Conservation (phyloP, 2,329 filamentous ascomycete genomes). For the Aspergillus japonicus region DNA sequence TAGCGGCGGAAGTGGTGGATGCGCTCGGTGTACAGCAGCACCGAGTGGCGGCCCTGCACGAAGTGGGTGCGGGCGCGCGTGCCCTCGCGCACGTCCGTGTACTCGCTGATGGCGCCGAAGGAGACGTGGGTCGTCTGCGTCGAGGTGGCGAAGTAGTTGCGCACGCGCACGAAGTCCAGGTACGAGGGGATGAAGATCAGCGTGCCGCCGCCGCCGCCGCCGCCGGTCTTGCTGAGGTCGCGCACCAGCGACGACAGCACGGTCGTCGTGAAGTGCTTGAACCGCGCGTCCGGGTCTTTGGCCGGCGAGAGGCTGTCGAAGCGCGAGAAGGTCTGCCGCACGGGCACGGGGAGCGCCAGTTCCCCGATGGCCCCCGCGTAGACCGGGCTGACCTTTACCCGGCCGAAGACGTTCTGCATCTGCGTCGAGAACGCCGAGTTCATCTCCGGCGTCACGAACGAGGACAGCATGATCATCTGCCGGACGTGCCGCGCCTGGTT, state of each 20-base stretch:
- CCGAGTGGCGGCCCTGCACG: slow-evolving; percentile 72
- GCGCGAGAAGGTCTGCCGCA: slow-evolving; percentile 85
- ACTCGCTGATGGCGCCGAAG: slow-evolving; percentile 87
- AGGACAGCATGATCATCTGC: slow-evolving; percentile 78
- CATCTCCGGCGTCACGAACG: slow-evolving; percentile 85
- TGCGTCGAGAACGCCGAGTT: slow-evolving; percentile 73
- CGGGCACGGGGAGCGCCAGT: slow-evolving; percentile 60
- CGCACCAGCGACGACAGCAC: slow-evolving; percentile 74
- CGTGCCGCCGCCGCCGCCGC: slow-evolving; percentile 64
- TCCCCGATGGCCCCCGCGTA: slow-evolving; percentile 73
- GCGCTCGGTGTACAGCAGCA: slow-evolving; percentile 88
- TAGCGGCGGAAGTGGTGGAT: slow-evolving; percentile 97
- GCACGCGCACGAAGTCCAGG: slow-evolving; percentile 88
- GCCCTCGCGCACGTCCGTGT: slow-evolving; percentile 74
- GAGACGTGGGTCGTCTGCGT: slow-evolving; percentile 56
- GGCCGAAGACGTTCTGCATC: slow-evolving; percentile 79
- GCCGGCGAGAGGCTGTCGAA: slow-evolving; percentile 70
- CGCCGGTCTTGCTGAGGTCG: slow-evolving; percentile 43
- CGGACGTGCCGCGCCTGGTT: slow-evolving; percentile 75
- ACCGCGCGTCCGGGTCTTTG: slow-evolving; percentile 80
- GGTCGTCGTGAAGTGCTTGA: slow-evolving; percentile 84
- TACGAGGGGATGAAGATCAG: slow-evolving; percentile 91
- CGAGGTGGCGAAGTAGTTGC: slow-evolving; percentile 84
- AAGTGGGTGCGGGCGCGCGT: slow-evolving; percentile 86
- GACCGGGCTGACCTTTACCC: slow-evolving; percentile 67